Evolutionary conservation across 2,329 filamentous ascomycete species (phyloP).

Genomic region (Aspergillus fumigatiaffinis): DNA sequence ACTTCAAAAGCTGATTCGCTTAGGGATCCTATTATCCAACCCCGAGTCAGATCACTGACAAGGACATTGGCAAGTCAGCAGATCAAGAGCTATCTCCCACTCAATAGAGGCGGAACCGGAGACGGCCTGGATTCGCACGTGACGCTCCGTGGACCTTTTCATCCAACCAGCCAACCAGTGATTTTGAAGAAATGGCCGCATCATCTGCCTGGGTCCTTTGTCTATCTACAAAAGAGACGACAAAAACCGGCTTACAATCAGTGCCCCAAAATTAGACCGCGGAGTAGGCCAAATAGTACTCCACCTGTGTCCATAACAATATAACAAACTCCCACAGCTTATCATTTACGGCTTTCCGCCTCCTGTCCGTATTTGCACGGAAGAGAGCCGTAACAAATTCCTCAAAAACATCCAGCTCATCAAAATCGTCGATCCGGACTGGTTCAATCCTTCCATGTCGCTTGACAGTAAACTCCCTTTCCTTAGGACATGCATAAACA

Average conservation of each 20-base stretch:
- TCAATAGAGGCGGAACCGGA: no score
- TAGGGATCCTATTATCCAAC: constrained; percentile 6
- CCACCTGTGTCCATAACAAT: neutral
- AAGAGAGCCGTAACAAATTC: neutral
- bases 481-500: neutral
- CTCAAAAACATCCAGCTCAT: neutral
- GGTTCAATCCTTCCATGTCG: neutral
- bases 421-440: neutral
- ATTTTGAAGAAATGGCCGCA: no score
- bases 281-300: neutral
- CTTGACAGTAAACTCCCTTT: neutral
- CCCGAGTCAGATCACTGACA: neutral
- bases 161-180: no score
- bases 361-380: neutral
- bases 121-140: no score
- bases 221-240: no score
- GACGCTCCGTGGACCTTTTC: no score
- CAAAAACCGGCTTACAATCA: no score
- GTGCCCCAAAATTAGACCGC: no score
- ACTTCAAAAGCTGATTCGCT: neutral
- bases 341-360: neutral
- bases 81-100: neutral
- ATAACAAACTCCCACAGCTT: neutral
- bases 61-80: neutral
- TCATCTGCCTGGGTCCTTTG: no score